Evolutionary conservation across 2,329 filamentous ascomycete species (phyloP).

Genomic region (Cercospora zeina): DNA sequence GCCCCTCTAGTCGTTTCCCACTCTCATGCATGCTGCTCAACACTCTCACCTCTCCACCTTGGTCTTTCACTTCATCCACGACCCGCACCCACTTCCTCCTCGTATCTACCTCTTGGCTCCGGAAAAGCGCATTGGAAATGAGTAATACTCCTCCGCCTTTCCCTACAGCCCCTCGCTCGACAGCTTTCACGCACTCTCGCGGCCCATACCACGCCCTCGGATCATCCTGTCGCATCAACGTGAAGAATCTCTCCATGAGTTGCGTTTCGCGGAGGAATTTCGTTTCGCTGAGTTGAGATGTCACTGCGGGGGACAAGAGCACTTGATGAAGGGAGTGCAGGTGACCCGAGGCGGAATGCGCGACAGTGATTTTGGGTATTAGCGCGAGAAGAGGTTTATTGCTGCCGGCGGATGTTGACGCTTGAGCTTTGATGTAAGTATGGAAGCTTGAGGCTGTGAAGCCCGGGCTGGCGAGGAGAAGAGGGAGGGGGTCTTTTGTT

Average conservation of each 20-base stretch:
- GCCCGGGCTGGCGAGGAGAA: constrained; percentile 85
- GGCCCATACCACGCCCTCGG: constrained; percentile 89
- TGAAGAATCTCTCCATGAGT: constrained; percentile 81
- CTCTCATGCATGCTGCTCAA: constrained; percentile 93
- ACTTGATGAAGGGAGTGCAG: constrained; percentile 86
- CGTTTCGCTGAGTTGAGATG: constrained; percentile 75
- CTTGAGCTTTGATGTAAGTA: constrained; percentile 65
- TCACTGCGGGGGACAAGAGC: constrained; percentile 75
- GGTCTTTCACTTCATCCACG: constrained; percentile 79
- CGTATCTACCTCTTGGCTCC: constrained; percentile 74
- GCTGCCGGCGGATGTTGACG: constrained; percentile 57
- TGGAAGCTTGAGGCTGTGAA: constrained; percentile 83
- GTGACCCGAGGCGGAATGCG: constrained; percentile 83
- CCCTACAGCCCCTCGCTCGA: constrained; percentile 84
- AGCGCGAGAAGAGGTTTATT: constrained; percentile 70
- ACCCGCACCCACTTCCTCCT: constrained; percentile 79
- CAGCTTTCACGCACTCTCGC: constrained; percentile 75
- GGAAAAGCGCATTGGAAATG: constrained; percentile 84
- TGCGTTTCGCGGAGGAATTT: constrained; percentile 83
- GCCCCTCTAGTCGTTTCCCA: constrained; percentile 75
- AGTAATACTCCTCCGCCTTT: constrained; percentile 80
- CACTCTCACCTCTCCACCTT: constrained; percentile 85
- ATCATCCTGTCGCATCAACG: constrained; percentile 77
- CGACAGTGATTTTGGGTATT: constrained; percentile 66
- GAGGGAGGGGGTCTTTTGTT: constrained; percentile 59